Evolutionary conservation across 2,329 filamentous ascomycete species (phyloP).

Genomic region (Cercospora janseana): DNA sequence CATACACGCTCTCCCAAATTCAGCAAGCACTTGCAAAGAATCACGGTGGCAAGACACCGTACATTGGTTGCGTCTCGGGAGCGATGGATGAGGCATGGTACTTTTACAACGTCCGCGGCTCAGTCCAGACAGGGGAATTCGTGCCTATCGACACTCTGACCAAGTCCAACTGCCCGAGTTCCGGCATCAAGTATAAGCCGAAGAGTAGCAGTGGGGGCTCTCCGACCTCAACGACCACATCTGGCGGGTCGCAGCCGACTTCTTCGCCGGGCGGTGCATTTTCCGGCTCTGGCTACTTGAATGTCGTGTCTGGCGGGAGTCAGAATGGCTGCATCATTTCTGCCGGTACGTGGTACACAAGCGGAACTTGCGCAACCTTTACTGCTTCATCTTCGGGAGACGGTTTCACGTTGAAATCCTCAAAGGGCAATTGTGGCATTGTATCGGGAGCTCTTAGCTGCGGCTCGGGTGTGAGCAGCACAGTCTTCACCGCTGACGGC

Average conservation of each 20-base stretch:
- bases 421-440: constrained; percentile 60
- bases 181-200: constrained; percentile 64
- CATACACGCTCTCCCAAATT: constrained; percentile 60
- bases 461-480: constrained; percentile 47
- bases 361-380: constrained; percentile 66
- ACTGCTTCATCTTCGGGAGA: constrained; percentile 49
- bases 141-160: constrained; percentile 54
- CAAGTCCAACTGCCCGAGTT: constrained; percentile 60
- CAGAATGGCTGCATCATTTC: constrained; percentile 65
- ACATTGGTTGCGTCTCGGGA: constrained; percentile 57
- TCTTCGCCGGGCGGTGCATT: constrained; percentile 45
- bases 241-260: constrained; percentile 37
- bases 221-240: constrained; percentile 32
- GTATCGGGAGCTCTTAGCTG: constrained; percentile 56
- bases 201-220: constrained; percentile 46
- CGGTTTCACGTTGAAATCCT: constrained; percentile 58
- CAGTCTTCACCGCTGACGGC: constrained; percentile 43
- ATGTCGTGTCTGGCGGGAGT: constrained; percentile 52
- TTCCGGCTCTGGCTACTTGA: constrained; percentile 59
- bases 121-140: constrained; percentile 61
- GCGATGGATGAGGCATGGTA: constrained; percentile 58
- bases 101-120: constrained; percentile 62
- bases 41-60: constrained; percentile 55
- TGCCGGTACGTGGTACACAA: constrained; percentile 64
- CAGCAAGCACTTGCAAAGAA: constrained; percentile 56